Conservation (phyloP, 371 early-diverging fungal genomes). For the Mucor plumbeus region DNA sequence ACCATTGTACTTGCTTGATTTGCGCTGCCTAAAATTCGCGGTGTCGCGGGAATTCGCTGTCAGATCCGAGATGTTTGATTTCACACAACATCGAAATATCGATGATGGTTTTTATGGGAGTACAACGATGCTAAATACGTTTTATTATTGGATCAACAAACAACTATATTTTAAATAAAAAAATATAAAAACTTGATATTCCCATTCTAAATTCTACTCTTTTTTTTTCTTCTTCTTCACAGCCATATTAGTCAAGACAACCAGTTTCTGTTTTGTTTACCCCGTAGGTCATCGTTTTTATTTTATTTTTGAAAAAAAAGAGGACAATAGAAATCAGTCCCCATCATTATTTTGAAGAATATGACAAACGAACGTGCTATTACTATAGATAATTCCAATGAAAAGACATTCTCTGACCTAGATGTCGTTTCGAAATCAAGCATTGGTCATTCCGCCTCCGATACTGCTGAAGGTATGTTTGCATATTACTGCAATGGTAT, state of each 20-base stretch:
- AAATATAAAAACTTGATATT: neutral
- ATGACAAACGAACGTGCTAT: slow-evolving; percentile 33
- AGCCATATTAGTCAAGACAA: neutral
- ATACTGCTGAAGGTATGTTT: slow-evolving; percentile 16
- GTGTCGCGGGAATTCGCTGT: neutral
- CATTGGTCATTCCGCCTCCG: slow-evolving; percentile 8
- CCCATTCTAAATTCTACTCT: neutral
- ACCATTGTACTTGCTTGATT: neutral
- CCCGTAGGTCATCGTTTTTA: slow-evolving; percentile 20
- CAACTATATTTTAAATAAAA: neutral
- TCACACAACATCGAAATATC: neutral
- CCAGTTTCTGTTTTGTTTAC: neutral
- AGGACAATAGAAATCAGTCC: neutral
- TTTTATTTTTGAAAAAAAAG: neutral
- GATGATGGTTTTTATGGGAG: neutral
- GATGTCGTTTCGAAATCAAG: slow-evolving; percentile 9
- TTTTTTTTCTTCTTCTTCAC: neutral
- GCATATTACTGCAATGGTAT: too few species aligned
- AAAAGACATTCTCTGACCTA: slow-evolving; percentile 9
- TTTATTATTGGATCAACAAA: neutral
- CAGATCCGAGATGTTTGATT: neutral
- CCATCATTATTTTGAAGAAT: slow-evolving; percentile 15
- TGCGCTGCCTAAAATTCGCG: neutral
- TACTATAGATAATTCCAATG: slow-evolving; percentile 27
- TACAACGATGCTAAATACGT: neutral